Conservation (phyloP, 129 eudicot species). For the Scalesia atractyloides region DNA sequence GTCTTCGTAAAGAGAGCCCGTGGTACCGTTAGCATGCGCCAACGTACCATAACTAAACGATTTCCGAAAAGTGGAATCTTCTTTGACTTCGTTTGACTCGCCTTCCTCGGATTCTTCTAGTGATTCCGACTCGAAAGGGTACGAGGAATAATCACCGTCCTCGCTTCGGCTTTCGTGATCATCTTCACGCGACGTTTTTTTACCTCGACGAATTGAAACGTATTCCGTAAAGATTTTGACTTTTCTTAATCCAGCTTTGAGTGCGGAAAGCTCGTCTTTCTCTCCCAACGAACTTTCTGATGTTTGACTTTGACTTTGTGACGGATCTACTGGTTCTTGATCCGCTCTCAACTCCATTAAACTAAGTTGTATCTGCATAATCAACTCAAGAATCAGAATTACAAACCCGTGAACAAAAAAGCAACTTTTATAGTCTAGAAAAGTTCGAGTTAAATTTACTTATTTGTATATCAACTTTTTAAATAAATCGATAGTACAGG, state of each 20-base stretch:
- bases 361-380: slow-evolving; percentile 68
- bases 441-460: neutral
- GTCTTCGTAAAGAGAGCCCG: slow-evolving; percentile 68
- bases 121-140: slow-evolving; percentile 79
- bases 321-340: slow-evolving; percentile 60
- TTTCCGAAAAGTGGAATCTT: slow-evolving; percentile 59
- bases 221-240: slow-evolving; percentile 78
- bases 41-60: slow-evolving; percentile 88
- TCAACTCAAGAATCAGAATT: slow-evolving; percentile 23
- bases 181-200: slow-evolving; percentile 81
- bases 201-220: slow-evolving; percentile 61
- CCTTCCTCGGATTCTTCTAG: slow-evolving; percentile 76
- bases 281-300: slow-evolving; percentile 58
- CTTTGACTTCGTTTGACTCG: slow-evolving; percentile 75
- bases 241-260: slow-evolving; percentile 90
- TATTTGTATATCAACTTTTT: slow-evolving; percentile 1
- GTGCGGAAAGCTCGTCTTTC: slow-evolving; percentile 95
- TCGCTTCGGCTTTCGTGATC: slow-evolving; percentile 81
- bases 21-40: slow-evolving; percentile 79
- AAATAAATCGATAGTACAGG: neutral
- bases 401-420: neutral
- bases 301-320: slow-evolving; percentile 55
- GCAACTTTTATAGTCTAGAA: neutral
- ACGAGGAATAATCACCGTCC: slow-evolving; percentile 60
- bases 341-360: slow-evolving; percentile 62